Conservation (phyloP, 352 stramenopile species). For the Pythium volutum region DNA sequence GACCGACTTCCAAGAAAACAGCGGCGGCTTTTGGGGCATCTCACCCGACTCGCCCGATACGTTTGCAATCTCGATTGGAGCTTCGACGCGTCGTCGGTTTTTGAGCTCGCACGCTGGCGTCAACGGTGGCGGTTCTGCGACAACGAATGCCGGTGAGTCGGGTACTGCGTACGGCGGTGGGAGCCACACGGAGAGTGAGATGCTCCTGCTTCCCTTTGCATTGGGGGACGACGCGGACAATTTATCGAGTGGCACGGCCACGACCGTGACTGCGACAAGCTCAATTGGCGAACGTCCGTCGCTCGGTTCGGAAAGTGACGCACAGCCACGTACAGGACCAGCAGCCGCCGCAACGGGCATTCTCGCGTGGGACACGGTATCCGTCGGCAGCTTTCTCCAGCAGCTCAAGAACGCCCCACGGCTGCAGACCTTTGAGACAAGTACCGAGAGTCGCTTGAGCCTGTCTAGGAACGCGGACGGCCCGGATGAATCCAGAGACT, state of each 20-base stretch:
- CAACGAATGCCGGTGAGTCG: constrained; percentile 1
- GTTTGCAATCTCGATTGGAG: constrained; percentile 54
- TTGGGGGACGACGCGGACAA: constrained; percentile 36
- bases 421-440: constrained; percentile 31
- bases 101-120: constrained; percentile 30
- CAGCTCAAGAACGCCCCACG: constrained; percentile 76
- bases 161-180: constrained; percentile 20
- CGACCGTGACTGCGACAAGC: constrained; percentile 45
- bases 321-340: constrained; percentile 7
- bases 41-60: constrained; percentile 64
- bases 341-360: constrained; percentile 3
- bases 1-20: constrained; percentile 58
- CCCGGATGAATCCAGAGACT: background rate
- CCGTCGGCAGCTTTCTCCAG: constrained; percentile 73
- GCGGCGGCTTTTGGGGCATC: constrained; percentile 54
- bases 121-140: background rate
- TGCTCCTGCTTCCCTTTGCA: constrained; percentile 67
- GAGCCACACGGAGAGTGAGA: constrained; percentile 15
- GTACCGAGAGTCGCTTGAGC: constrained; percentile 3
- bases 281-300: constrained; percentile 25
- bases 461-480: background rate
- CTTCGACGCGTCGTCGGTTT: constrained; percentile 39
- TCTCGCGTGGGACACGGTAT: constrained; percentile 45
- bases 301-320: constrained; percentile 12
- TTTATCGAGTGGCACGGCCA: constrained; percentile 44